Percentiles rank a stretch among this genome's conserved stretches.
Conservation (phyloP, 148 eudicot species). For the Vaccinium macrocarpon region DNA sequence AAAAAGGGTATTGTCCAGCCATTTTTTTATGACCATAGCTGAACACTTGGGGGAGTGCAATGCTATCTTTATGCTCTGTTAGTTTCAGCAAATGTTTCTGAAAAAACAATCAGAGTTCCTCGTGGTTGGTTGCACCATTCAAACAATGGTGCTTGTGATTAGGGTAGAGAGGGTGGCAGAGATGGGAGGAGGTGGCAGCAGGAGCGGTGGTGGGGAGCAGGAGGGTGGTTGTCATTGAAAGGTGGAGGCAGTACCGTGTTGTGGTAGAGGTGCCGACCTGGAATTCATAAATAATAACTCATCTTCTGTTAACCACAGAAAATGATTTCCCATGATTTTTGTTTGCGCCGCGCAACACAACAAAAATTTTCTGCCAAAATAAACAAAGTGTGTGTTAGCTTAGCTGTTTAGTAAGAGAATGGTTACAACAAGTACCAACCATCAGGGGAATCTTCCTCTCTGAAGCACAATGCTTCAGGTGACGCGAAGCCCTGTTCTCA, state of each 20-base stretch:
- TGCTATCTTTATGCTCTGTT: background rate
- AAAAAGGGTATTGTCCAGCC: background rate
- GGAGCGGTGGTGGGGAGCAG: background rate
- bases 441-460: conserved; percentile 64
- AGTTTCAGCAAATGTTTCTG: background rate
- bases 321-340: background rate
- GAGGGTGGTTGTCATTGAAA: background rate
- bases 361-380: background rate
- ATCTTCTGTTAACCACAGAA: background rate
- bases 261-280: background rate
- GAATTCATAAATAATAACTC: background rate
- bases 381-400: background rate
- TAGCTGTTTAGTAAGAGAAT: background rate
- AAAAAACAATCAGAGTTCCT: background rate
- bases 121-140: background rate
- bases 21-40: background rate
- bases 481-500: conserved; percentile 63
- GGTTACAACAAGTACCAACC: conserved; percentile 41
- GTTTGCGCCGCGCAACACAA: background rate
- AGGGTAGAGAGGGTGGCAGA: background rate
- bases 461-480: conserved; percentile 72
- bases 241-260: background rate
- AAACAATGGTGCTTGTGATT: background rate
- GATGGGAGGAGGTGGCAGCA: background rate
- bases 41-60: background rate